Evolutionary conservation across 139 green algal species (phyloP).

Genomic region (Edaphochlamys debaryana): DNA sequence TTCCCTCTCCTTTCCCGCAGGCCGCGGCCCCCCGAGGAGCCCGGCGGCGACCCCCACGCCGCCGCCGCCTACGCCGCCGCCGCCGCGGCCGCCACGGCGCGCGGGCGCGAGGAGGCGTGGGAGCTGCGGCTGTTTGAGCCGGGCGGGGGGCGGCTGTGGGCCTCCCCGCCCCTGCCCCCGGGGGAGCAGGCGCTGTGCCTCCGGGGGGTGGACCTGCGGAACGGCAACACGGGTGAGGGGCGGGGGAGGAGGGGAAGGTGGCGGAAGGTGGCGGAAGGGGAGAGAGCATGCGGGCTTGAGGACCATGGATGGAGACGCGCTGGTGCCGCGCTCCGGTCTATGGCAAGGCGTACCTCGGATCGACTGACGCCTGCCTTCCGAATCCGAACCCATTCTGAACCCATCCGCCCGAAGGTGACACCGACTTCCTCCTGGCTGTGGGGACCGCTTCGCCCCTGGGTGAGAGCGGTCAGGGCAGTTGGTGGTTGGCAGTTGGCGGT

Average conservation of each 20-base stretch:
- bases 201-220: constrained; percentile 59
- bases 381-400: too few relatives aligned
- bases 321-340: too few relatives aligned
- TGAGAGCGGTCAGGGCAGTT: too few relatives aligned
- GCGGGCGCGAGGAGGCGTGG: constrained; percentile 57
- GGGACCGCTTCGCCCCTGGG: constrained; percentile 56
- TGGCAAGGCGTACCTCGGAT: too few relatives aligned
- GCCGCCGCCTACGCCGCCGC: constrained; percentile 65
- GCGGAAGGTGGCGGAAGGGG: too few relatives aligned
- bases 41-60: constrained; percentile 63
- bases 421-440: constrained; percentile 68
- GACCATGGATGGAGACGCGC: too few relatives aligned
- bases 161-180: constrained; percentile 51
- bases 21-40: constrained; percentile 69
- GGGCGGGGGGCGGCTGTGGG: constrained; percentile 22
- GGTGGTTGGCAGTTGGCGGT: too few relatives aligned
- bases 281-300: too few relatives aligned
- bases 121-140: constrained; percentile 57
- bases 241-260: too few relatives aligned
- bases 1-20: too few relatives aligned
- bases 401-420: constrained; percentile 1
- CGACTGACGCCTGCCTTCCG: too few relatives aligned
- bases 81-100: constrained; percentile 44
- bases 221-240: constrained; percentile 52
- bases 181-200: constrained; percentile 71